Evolutionary conservation across 2,329 filamentous ascomycete genomes (phyloP), one percentile per base, ranked within the genome.

Genomic region (Microcyclosporella mali): DNA sequence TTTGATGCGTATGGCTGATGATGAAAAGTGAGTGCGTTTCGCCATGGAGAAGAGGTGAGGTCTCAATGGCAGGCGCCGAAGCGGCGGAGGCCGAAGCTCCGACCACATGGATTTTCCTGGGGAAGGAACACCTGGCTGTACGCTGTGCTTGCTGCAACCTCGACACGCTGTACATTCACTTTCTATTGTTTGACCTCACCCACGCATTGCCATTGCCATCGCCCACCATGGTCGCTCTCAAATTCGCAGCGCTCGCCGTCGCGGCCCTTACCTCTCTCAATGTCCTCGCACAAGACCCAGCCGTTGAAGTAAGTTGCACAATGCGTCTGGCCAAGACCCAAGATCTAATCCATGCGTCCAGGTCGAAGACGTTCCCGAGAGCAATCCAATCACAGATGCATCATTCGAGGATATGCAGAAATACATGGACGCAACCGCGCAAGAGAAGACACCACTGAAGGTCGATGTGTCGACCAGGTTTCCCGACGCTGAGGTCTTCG

Each of bases 401-500:
- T 46, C 40, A 17, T 19, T 41, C n/a, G 50, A 53, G 31, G 47
- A 53, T 21, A 51, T 51, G 45, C 41, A 47, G 37, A 48, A 49
- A 31, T 49, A 38, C 37, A 39, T 46, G 36, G 47, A 39, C 19
- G 37, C 43, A 9, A 25, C 4, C 9, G 21, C 3, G 47, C 36
- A 12, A 43, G 47, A 15, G 18, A 43, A 14, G 34, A 47, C 41
- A 38, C 83, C 62, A 65, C 82, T 71, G 53, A 74, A 69, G 45
- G 73, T 82, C 53, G 67, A 69, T 41, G 70, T 79, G 50, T 69
- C 72, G 39, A 71, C 78, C 45, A 71, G 73, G 27, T 83, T 83
- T 67, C 79, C 79, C 21, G 67, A 78, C 52, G 72, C 77, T 45
- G 87, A 94, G 72, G 82, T 94, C 68, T 92, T 95, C 57, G 92